These are phyloP conservation scores for Trametes meyenii DNA, from an alignment of 768 basidiomycete genomes.

Conservation along the genomic window DNA sequence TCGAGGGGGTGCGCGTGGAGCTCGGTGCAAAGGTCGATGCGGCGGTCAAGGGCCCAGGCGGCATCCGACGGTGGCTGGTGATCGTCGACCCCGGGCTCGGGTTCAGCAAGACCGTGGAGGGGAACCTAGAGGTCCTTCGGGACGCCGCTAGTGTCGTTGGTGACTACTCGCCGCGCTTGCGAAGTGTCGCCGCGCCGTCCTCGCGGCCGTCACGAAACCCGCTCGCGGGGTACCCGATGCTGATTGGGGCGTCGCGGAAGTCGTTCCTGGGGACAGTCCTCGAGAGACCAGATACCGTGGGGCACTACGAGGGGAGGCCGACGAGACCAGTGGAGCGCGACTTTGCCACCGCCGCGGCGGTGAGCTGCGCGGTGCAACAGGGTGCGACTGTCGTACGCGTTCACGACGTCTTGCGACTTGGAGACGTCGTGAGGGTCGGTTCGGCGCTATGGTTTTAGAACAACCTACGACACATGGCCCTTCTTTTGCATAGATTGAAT, in stretches of 20 bases:
- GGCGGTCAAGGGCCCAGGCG: conserved; percentile 67
- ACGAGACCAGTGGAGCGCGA: conserved; percentile 67
- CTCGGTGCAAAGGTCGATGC: conserved; percentile 67
- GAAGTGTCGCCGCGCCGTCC: conserved; percentile 10
- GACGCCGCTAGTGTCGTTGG: conserved; percentile 49
- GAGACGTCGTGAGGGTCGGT: conserved; percentile 71
- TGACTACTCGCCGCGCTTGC: conserved; percentile 29
- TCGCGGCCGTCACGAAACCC: conserved; percentile 42
- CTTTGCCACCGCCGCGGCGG: conserved; percentile 80
- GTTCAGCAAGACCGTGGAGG: conserved; percentile 85
- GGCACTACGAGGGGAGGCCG: conserved; percentile 48
- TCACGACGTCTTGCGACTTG: conserved; percentile 76
- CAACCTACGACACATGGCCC: background rate
- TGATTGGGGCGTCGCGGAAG: conserved; percentile 85
- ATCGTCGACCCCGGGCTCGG: conserved; percentile 92
- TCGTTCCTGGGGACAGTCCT: conserved; percentile 78
- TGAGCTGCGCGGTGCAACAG: conserved; percentile 75
- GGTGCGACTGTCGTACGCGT: conserved; percentile 75
- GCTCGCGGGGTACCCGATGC: conserved; percentile 59
- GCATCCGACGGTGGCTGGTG: conserved; percentile 85
- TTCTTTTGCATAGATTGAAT: no score
- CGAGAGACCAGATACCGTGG: conserved; percentile 43
- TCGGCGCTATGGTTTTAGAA: conserved; percentile 24
- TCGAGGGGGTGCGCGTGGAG: conserved; percentile 72
- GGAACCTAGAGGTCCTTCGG: conserved; percentile 71